Evolutionary conservation across 495 filamentous ascomycete species (phyloP), one percentile per base, ranked within the genome.

Genomic region (Annulohypoxylon moriforme): DNA sequence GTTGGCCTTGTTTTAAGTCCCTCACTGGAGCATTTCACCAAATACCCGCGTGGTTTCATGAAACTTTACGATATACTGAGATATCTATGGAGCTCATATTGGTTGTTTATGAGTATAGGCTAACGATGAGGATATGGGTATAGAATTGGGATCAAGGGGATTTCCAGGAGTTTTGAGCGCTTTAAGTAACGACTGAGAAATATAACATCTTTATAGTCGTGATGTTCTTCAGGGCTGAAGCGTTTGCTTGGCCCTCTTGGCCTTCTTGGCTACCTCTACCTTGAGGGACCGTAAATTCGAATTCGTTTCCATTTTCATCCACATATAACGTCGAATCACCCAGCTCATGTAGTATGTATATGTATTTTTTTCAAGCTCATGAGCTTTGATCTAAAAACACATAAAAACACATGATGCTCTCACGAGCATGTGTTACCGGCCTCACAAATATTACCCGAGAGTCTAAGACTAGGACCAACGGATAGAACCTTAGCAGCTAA

Each of bases 361-460:
- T 10, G 31, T 7, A 33, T 10, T 33, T 22, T 57, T 16, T 24
- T 22, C 3, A 40, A 36, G 27, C n/a, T 56, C n/a, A 56, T 36
- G 29, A 56, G 29, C 22, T 16, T 34, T 29, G n/a, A n/a, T n/a
- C n/a, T n/a, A n/a, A n/a, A n/a, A n/a, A n/a, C n/a, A 14, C 22
- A 33, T 6, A 29, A 56, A 33, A 50, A 47, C 36, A 38, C 31
- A 71, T 24, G 68, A 66, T 66, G 18, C 40, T 62, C 38, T 65
- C 38, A 4, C 40, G 68, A 70, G 31, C 22, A 58, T 56, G 16
- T 52, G 62, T 47, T 29, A 59, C 61, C 61, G 68, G 68, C 49
- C 10, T 66, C 68, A 71, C 14, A 66, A 66, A 25, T 66, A 71
- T 46, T 55, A 42, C 68, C 68, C 62, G 68, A 62, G 40, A n/a